phyloP scores from a whole-genome alignment of 192 early-diverging fungal genomes.

The Umbelopsis sp. region DNA sequence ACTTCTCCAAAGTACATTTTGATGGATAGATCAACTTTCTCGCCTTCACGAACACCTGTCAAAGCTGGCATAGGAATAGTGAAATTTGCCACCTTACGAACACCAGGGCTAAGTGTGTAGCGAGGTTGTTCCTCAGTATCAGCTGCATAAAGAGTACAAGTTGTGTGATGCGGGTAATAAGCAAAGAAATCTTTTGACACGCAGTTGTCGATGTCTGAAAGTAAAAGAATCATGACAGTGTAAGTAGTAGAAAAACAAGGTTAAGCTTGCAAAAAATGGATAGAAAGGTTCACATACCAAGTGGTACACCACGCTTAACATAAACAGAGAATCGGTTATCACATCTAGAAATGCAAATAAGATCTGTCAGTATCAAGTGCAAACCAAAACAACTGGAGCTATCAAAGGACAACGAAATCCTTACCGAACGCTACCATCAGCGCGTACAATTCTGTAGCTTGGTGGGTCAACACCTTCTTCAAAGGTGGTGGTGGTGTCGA shows the following conservation, averaged over 20 bases:
- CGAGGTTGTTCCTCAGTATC: slow-evolving; percentile 40
- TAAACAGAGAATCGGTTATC: slow-evolving; percentile 53
- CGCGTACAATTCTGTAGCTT: slow-evolving; percentile 44
- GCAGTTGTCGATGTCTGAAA: slow-evolving; percentile 40
- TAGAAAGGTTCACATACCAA: slow-evolving; percentile 21
- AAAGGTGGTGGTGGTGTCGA: slow-evolving; percentile 49
- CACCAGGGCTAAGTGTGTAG: slow-evolving; percentile 36
- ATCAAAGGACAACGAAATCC: not conserved
- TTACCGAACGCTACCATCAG: slow-evolving; percentile 44
- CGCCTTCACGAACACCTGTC: slow-evolving; percentile 37
- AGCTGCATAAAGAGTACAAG: slow-evolving; percentile 41
- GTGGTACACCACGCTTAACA: slow-evolving; percentile 38
- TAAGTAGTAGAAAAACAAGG: not conserved
- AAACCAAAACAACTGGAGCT: not conserved
- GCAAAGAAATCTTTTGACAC: slow-evolving; percentile 43
- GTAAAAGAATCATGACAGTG: too few relatives aligned
- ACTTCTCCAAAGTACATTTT: slow-evolving; percentile 45
- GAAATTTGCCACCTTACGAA: slow-evolving; percentile 41
- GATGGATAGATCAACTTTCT: slow-evolving; percentile 39
- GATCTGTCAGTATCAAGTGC: not conserved
- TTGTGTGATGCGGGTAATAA: slow-evolving; percentile 45
- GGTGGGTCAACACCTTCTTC: slow-evolving; percentile 51
- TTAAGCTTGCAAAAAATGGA: not conserved
- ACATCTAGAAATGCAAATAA: slow-evolving; percentile 19
- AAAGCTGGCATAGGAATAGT: slow-evolving; percentile 42